Percentiles rank a stretch among this genome's conserved stretches.
phyloP scores from a whole-genome alignment of 768 basidiomycete species.

The Mycena epipterygia region DNA sequence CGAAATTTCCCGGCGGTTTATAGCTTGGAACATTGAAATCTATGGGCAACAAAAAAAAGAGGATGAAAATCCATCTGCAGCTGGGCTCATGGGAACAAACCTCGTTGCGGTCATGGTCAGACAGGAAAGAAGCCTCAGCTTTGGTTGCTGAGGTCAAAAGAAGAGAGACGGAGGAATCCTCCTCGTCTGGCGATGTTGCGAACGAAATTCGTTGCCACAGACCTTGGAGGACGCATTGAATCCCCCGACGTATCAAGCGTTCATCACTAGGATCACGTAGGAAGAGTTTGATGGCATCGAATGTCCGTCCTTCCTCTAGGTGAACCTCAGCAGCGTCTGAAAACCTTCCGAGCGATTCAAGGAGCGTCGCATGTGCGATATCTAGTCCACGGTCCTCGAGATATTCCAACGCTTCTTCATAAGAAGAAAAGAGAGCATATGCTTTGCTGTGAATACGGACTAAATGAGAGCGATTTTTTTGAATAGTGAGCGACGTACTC shows the following conservation, averaged over 20 bases:
- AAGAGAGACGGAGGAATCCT: slow-evolving; percentile 29
- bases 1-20: slow-evolving; percentile 38
- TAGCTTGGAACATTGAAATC: slow-evolving; percentile 54
- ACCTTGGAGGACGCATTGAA: slow-evolving; percentile 54
- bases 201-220: slow-evolving; percentile 64
- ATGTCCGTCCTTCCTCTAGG: slow-evolving; percentile 58
- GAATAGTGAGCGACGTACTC: slow-evolving; percentile 41
- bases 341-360: slow-evolving; percentile 57
- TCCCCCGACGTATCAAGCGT: slow-evolving; percentile 50
- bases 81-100: slow-evolving; percentile 16
- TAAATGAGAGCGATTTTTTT: not conserved
- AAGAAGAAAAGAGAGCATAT: slow-evolving; percentile 59
- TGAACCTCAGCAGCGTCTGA: slow-evolving; percentile 68
- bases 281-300: slow-evolving; percentile 63
- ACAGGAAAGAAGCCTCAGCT: slow-evolving; percentile 30
- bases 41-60: slow-evolving; percentile 29
- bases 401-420: slow-evolving; percentile 69
- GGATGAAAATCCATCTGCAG: not conserved
- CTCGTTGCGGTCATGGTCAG: slow-evolving; percentile 27
- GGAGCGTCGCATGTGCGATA: slow-evolving; percentile 58
- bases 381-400: slow-evolving; percentile 68
- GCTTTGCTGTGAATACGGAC: slow-evolving; percentile 55
- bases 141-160: slow-evolving; percentile 44
- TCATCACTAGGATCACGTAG: slow-evolving; percentile 48
- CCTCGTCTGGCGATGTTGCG: slow-evolving; percentile 39